phyloP scores from a whole-genome alignment of 192 early-diverging fungal species.

The Backusella sp. region DNA sequence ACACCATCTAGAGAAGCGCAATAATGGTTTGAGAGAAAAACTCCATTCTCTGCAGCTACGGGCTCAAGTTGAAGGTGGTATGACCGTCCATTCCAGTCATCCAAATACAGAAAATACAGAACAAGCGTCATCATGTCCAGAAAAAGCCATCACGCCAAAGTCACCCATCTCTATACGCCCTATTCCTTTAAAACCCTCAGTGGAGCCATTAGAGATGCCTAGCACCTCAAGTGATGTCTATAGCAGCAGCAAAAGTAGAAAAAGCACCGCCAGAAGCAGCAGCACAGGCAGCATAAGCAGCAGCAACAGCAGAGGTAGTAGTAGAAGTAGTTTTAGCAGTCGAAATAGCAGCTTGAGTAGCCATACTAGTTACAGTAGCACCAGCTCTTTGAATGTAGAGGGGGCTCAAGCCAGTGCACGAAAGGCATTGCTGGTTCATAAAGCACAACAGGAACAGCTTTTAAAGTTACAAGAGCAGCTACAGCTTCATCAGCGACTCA shows the following conservation, averaged over 20 bases:
- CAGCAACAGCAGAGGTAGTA: neutral
- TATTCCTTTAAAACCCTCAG: neutral
- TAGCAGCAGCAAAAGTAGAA: neutral
- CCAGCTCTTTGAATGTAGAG: neutral
- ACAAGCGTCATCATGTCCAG: neutral
- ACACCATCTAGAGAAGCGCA: constrained; percentile 56
- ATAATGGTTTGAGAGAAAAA: constrained; percentile 29
- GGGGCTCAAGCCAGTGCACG: neutral
- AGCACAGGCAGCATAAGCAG: neutral
- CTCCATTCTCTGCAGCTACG: constrained; percentile 31
- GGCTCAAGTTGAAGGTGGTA: constrained; percentile 30
- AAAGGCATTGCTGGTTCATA: constrained; percentile 11
- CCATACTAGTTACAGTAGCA: neutral
- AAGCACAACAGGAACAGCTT: constrained; percentile 15
- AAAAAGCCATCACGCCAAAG: neutral
- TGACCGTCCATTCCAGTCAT: neutral
- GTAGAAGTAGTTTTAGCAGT: neutral
- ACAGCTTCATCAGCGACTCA: constrained; percentile 2
- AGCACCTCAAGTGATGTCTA: neutral
- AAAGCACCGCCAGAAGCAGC: neutral
- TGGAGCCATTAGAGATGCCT: neutral
- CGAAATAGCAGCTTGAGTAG: neutral
- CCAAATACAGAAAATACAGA: constrained; percentile 1
- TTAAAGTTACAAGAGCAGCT: constrained; percentile 6
- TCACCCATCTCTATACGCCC: neutral